Evolutionary conservation across 129 eudicot species (phyloP).

Genomic region (Flaveria sonorensis): DNA sequence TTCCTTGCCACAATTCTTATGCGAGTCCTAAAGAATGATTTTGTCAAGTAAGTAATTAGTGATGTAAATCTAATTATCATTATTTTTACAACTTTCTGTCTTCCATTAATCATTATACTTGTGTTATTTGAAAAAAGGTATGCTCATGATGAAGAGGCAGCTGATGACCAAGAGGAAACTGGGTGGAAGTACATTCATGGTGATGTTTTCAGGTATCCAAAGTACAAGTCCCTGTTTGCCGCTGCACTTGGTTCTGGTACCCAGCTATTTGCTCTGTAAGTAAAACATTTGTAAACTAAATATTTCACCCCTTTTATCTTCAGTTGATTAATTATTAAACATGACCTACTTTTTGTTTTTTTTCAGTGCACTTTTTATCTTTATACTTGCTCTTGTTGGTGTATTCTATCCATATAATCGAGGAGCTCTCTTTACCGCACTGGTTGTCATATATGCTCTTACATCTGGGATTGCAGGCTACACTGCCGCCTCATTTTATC

Average conservation of each 20-base stretch:
- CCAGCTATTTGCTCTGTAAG: constrained; percentile 63
- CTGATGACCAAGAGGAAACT: constrained; percentile 67
- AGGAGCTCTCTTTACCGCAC: constrained; percentile 79
- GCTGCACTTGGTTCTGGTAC: constrained; percentile 69
- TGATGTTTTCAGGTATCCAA: constrained; percentile 59
- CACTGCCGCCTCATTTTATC: constrained; percentile 71
- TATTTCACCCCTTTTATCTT: constrained; percentile 11
- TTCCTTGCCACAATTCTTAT: constrained; percentile 65
- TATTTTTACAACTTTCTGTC: background rate
- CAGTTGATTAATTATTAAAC: background rate
- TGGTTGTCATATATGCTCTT: constrained; percentile 81
- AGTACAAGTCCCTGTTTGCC: constrained; percentile 59
- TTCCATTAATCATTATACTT: background rate
- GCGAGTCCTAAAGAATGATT: constrained; percentile 62
- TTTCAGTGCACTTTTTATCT: constrained; percentile 64
- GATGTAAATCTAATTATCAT: background rate
- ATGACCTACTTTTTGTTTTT: background rate
- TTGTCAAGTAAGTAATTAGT: constrained; percentile 55
- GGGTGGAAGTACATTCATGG: constrained; percentile 75
- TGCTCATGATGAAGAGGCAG: constrained; percentile 65
- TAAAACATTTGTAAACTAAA: background rate
- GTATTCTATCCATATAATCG: constrained; percentile 90
- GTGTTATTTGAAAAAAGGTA: constrained; percentile 39
- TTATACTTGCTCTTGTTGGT: constrained; percentile 70
- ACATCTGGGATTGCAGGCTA: constrained; percentile 90